Evolutionary conservation across 768 basidiomycete species (phyloP), one percentile per base, ranked within the genome.

Genomic region (Leccinum barrowsii): DNA sequence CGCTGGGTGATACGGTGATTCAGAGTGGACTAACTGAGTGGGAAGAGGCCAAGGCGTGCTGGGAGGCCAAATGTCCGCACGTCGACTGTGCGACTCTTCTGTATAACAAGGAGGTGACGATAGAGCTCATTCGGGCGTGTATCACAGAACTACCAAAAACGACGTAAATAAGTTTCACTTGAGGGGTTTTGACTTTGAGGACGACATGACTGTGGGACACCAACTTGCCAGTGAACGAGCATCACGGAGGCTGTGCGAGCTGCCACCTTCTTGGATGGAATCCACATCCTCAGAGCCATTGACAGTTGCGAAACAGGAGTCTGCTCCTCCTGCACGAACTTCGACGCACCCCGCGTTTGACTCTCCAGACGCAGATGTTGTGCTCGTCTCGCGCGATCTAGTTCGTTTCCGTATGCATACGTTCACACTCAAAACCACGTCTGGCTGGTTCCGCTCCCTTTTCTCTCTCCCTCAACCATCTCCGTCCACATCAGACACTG

Each of bases 11-110:
- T 64, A 83, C 83, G 6, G 74, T 87, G 37, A 47, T 78, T 58
- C 73, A 78, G 8, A 53, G 58, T 10, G 85, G 85, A 2, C 67
- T 87, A 52, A 64, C 65, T 12, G 77, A 78, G 35, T 87, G 85
- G 85, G 71, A 77, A 0, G 82, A 84, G 62, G 82, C 86, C n/a
- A 72, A 74, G 61, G 77, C 80, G 1, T 87, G 85, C 64, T 87
- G 86, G 86, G 73, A 73, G 57, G 80, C 85, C 2, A 77, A 77
- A 48, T 87, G 86, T 62, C 65, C 74, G 4, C 77, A 77, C 56
- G 4, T 34, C 12, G 69, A 67, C 0, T 87, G 86, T 63, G 69
- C 66, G 11, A 77, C 80, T 0, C 67, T 80, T 21, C 75, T 86
- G 32, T 87, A 86, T 53, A 84, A 86, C 67, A 80, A 80, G 67